Base-by-base conservation (phyloP, 768 basidiomycete genomes). In the Lenzites betulinus region DNA sequence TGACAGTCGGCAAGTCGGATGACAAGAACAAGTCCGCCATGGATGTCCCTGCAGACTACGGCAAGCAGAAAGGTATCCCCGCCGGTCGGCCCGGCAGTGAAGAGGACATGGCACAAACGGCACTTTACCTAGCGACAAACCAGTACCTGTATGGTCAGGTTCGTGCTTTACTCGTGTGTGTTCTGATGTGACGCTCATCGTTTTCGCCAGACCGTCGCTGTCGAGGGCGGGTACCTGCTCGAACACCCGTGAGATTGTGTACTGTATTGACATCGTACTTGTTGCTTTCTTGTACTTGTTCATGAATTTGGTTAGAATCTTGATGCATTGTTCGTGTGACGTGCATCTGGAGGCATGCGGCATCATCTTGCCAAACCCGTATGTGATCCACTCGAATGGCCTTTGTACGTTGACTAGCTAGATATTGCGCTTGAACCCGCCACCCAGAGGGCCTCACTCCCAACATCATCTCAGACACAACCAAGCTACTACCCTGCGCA, bases 141-240 rank as follows among this genome's bases (percentile, higher is more conserved):
- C 53, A 72, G 54, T 75, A 76, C 54, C 55, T 69, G 8, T 75
- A 75, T 49, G 76, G 75, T 0, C 75, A 76, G 67, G 75, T 76
- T 51, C 8, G 67, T 46, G 7, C 16, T 33, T 4, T 13, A 5
- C n/a, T n/a, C 26, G 13, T n/a, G n/a, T n/a, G n/a, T n/a, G n/a
- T n/a, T n/a, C n/a, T n/a, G 47, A 30, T 18, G 13, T 11, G 16
- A 16, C 36, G 15, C 8, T 12, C 11, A 41, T 48, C 25, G 18
- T n/a, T 2, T 18, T 1, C 3, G 4, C 4, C 49, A 72, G 68
- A 69, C 63, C 0, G 51, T 71, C 18, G 54, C 65, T 6, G 59
- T 73, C 9, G 72, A 73, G 13, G 70, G 69, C 13, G 67, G 70
- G 51, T 73, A 73, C 54, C n/a, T n/a, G 44, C 44, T 46, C 25